A percentile compares a stretch with the other conserved stretches of the same genome.
phyloP scores from a whole-genome alignment of 345 rosid species.

The Euphorbia pulcherrima region DNA sequence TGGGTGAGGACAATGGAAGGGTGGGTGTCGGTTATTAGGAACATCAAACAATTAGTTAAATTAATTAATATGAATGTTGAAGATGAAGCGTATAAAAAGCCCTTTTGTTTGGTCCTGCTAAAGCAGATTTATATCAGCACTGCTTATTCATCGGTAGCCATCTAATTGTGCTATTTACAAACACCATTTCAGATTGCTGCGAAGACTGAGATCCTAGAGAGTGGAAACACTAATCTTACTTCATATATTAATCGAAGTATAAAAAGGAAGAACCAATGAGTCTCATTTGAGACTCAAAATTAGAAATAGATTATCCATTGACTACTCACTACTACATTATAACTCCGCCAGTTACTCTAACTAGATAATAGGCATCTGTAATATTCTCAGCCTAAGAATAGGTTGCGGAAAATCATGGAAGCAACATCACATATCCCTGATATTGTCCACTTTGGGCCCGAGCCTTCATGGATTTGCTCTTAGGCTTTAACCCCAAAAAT shows the following conservation, averaged over 20 bases:
- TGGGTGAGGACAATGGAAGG: background rate
- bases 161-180: background rate
- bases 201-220: background rate
- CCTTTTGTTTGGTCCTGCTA: background rate
- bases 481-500: too few relatives aligned
- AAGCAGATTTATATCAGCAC: background rate
- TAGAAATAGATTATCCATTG: too few relatives aligned
- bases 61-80: background rate
- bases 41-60: background rate
- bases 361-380: too few relatives aligned
- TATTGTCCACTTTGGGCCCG: too few relatives aligned
- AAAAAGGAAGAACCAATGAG: background rate
- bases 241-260: too few relatives aligned
- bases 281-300: too few relatives aligned
- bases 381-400: too few relatives aligned
- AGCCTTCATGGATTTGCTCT: too few relatives aligned
- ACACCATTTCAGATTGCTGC: background rate
- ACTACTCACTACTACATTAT: background rate
- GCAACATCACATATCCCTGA: too few relatives aligned
- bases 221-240: background rate
- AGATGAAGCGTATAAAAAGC: background rate
- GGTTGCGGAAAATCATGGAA: too few relatives aligned
- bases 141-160: background rate
- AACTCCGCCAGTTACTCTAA: background rate
- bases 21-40: background rate